These are phyloP conservation scores for Arachnopeziza araneosa DNA, from an alignment of 2,329 filamentous ascomycete genomes.

Conservation along the genomic window DNA sequence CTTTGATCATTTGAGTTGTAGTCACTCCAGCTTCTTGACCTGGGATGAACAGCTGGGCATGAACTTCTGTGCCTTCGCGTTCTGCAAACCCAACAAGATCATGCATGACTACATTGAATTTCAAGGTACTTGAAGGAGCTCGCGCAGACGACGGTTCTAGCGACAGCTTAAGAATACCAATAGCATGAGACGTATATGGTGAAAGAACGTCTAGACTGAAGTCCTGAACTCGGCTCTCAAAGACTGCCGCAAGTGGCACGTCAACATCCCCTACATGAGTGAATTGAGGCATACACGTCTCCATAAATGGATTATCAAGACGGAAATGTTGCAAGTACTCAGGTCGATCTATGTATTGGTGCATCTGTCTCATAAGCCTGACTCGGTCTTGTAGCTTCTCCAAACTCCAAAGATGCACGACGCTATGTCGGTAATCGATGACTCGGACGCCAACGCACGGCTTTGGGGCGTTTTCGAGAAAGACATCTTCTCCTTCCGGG, in stretches of 20 bases:
- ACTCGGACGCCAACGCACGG: conserved; percentile 88
- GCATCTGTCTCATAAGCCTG: conserved; percentile 90
- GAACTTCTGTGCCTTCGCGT: conserved; percentile 89
- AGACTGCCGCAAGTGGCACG: conserved; percentile 86
- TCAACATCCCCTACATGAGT: conserved; percentile 90
- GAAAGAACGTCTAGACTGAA: conserved; percentile 87
- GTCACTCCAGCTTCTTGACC: conserved; percentile 89
- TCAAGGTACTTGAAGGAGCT: conserved; percentile 84
- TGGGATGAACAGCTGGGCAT: conserved; percentile 94
- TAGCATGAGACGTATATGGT: conserved; percentile 83
- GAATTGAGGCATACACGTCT: conserved; percentile 85
- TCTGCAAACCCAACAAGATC: conserved; percentile 93
- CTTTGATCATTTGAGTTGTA: conserved; percentile 88
- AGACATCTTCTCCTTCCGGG: conserved; percentile 76
- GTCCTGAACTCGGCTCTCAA: conserved; percentile 90
- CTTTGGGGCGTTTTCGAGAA: conserved; percentile 75
- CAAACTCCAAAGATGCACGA: conserved; percentile 90
- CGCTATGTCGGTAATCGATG: conserved; percentile 79
- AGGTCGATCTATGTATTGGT: conserved; percentile 92
- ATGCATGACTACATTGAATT: conserved; percentile 99
- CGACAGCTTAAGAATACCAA: conserved; percentile 86
- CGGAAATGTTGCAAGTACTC: conserved; percentile 92
- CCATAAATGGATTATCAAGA: conserved; percentile 87
- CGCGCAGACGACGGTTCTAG: conserved; percentile 91
- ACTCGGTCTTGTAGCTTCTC: conserved; percentile 86